Evolutionary conservation across 2,329 filamentous ascomycete species (phyloP), one percentile per base, ranked within the genome.

Genomic region (Alternaria solani): DNA sequence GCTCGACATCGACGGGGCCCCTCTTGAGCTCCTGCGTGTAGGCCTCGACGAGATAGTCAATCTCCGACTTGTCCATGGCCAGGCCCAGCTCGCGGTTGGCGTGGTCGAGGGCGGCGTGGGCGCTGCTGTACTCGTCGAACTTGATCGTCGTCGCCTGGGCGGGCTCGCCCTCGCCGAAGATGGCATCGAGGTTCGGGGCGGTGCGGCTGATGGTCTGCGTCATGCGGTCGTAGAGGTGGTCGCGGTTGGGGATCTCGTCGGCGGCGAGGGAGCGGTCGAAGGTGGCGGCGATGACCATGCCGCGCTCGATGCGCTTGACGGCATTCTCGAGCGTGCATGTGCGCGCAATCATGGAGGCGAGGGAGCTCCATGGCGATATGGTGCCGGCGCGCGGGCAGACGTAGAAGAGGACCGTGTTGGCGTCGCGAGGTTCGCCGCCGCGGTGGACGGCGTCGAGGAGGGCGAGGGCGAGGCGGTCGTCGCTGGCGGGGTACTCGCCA

Each of bases 311-410:
- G 59, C 94, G 89, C 75, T 89, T 85, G 48, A 89, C 86, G 30
- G 91, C 85, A 42, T 86, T 82, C 69, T 89, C 87, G 61, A 98
- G 83, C 26, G 92, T 94, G 76, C 94, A 98, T 32, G 97, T 94
- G 67, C 95, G 89, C 55, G 94, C 91, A 77, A 98, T 97, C 76
- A 89, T 94, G 47, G 94, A 97, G 28, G 94, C 94, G 79, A 97
- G 94, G 57, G 94, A 97, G 80, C 93, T 97, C 95, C 95, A 99
- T 76, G 95, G 95, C 41, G 94, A 97, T 68, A 96, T 89, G 2
- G 88, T 94, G 71, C 88, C 88, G 18, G 91, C 91, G 67, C 94
- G 88, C 20, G 94, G 94, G 47, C 87, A 88, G 59, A 97, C 85
- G 75, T 93, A 92, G 76, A 91, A 86, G 63, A 89, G 83, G 49